These are phyloP conservation scores for Cordia subcordata DNA, from an alignment of 257 asterid species.

Conservation along the genomic window DNA sequence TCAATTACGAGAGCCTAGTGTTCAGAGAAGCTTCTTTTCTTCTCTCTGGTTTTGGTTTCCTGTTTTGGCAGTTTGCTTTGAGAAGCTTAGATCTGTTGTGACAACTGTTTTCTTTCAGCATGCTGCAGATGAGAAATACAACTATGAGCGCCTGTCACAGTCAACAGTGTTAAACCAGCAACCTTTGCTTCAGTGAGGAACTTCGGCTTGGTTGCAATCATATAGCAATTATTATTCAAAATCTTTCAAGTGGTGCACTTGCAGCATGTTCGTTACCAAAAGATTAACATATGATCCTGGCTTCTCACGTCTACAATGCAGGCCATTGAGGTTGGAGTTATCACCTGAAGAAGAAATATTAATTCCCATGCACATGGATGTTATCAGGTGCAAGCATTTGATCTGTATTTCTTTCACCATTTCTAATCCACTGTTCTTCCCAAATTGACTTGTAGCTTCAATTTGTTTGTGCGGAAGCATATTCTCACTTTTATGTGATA, in stretches of 20 bases:
- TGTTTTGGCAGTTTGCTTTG: neutral
- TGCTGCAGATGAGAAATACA: slow-evolving; percentile 98
- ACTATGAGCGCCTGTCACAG: slow-evolving; percentile 74
- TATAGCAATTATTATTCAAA: too few relatives aligned
- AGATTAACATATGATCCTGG: too few relatives aligned
- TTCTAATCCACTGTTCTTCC: neutral
- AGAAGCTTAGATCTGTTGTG: neutral
- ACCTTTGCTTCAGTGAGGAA: slow-evolving; percentile 77
- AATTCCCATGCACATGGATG: slow-evolving; percentile 82
- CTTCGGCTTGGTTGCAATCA: neutral
- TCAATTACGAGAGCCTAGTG: too few relatives aligned
- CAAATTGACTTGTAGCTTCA: neutral
- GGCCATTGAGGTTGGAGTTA: slow-evolving; percentile 79
- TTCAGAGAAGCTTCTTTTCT: neutral
- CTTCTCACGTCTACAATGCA: slow-evolving; percentile 21
- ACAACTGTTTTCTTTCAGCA: slow-evolving; percentile 49
- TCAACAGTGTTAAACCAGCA: slow-evolving; percentile 92
- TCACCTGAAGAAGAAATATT: slow-evolving; percentile 97
- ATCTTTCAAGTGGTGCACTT: too few relatives aligned
- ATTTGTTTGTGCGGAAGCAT: too few relatives aligned
- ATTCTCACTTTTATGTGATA: too few relatives aligned
- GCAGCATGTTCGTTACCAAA: too few relatives aligned
- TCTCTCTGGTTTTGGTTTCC: neutral
- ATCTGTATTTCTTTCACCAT: neutral
- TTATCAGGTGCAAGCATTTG: slow-evolving; percentile 49